Base-by-base conservation (phyloP, 1,139 yeast genomes). In the Diutina pseudorugosa region DNA sequence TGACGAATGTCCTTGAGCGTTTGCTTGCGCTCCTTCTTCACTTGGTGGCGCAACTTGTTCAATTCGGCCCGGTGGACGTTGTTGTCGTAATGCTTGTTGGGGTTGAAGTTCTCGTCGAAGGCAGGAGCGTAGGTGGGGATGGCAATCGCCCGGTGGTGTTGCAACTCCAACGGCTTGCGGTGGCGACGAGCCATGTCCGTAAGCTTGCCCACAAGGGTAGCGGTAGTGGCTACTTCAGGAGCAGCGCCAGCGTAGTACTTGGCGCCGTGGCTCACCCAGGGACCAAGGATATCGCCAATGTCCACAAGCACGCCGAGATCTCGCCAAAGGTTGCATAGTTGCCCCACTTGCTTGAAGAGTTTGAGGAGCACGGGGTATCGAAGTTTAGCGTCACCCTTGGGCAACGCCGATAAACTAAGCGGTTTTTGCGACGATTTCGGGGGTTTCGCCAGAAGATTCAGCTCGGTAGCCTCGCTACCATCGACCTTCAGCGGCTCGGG, bases 71-170 rank as follows among this genome's bases (percentile, higher is more conserved):
- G 79, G 56, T 85, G 83, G 59, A 82, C 76, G 65, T 91, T 86
- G 53, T 85, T 79, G 65, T 91, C 97, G 66, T 90, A 87, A 69
- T 87, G 89, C 80, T 84, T 87, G 64, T 89, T 97, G 55, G 97
- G 96, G 70, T 90, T 91, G 78, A 85, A 94, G 72, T 90, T 89
- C 63, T 89, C 98, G 69, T 91, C 98, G 64, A 86, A 94, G 69
- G 87, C 85, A 58, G 99, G 99, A 47, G 91, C 85, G 63, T 77
- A 79, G 1, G 96, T 80, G 51, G 93, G 85, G 62, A 94, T 85
- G 3, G 96, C 86, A 54, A 93, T 67, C 40, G 95, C 89, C 62
- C 80, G 81, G 69, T 91, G 97, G n/a, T 79, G 71, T 70, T 94
- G 99, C 58, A 93, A 75, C n/a, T 82, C 71, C 59, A 93, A 76